These are phyloP conservation scores for Rhizophora apiculata DNA, from an alignment of 345 rosid genomes.

Conservation along the genomic window DNA sequence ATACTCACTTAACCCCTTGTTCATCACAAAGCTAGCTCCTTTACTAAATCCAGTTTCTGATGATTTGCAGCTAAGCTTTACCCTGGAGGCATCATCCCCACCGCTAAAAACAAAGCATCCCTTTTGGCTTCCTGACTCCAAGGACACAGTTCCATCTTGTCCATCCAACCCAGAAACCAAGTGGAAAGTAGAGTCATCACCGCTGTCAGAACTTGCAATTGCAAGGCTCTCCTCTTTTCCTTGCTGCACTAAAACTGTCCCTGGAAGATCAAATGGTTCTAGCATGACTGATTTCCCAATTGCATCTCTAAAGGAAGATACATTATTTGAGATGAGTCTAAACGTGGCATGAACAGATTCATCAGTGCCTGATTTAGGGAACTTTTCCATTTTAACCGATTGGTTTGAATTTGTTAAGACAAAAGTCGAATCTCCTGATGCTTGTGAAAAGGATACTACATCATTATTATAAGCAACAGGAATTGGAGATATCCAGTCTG, in stretches of 20 bases:
- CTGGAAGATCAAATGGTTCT: conserved; percentile 80
- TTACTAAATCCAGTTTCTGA: conserved; percentile 29
- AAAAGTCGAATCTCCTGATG: conserved; percentile 38
- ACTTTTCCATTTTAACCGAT: conserved; percentile 55
- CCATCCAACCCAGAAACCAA: conserved; percentile 70
- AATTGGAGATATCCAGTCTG: conserved; percentile 58
- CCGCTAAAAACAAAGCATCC: conserved; percentile 64
- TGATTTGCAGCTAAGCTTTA: conserved; percentile 48
- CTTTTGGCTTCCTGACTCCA: conserved; percentile 44
- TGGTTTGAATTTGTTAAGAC: conserved; percentile 58
- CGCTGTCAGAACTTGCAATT: conserved; percentile 32
- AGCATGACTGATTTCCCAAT: conserved; percentile 57
- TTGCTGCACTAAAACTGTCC: conserved; percentile 51
- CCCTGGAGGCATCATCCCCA: conserved; percentile 28
- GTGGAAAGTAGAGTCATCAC: conserved; percentile 36
- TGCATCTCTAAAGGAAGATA: conserved; percentile 19
- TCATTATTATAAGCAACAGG: conserved; percentile 47
- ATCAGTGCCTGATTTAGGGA: conserved; percentile 56
- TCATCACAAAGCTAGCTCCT: conserved; percentile 57
- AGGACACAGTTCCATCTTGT: conserved; percentile 45
- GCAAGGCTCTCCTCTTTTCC: conserved; percentile 35
- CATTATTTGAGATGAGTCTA: conserved; percentile 43
- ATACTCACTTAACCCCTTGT: conserved; percentile 47
- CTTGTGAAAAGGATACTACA: conserved; percentile 64
- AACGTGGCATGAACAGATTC: conserved; percentile 61